phyloP scores from a whole-genome alignment of 306 rosid species.

The Hippophae gyantsensis region DNA sequence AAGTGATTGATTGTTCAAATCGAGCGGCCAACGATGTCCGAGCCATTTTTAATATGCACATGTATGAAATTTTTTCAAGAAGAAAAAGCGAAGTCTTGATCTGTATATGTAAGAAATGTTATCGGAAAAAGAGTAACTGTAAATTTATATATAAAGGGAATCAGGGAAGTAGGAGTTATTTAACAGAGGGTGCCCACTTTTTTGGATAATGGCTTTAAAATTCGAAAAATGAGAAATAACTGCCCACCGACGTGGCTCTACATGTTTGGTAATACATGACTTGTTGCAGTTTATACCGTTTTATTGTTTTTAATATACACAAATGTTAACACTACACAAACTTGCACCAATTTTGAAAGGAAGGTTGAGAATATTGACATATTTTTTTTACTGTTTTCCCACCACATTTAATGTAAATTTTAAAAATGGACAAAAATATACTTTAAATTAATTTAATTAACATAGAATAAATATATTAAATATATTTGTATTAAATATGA shows the following conservation, averaged over 20 bases:
- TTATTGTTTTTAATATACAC: too few species aligned
- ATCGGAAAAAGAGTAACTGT: neutral
- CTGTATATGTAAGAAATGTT: neutral
- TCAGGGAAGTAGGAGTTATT: neutral
- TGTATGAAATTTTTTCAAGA: neutral
- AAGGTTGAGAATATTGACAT: too few species aligned
- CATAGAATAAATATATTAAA: too few species aligned
- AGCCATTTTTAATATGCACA: conserved; percentile 28
- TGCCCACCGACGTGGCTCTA: conserved; percentile 8
- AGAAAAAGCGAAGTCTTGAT: too few species aligned
- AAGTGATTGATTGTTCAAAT: conserved; percentile 42
- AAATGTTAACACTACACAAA: too few species aligned
- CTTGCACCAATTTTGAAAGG: too few species aligned
- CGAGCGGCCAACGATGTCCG: conserved; percentile 33
- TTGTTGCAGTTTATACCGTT: neutral
- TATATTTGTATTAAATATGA: too few species aligned
- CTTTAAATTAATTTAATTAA: too few species aligned
- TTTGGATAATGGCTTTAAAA: neutral
- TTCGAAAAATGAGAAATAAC: neutral
- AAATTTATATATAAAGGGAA: neutral
- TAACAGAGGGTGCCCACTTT: neutral
- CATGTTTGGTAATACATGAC: neutral
- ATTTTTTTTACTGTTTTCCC: too few species aligned
- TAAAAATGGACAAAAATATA: too few species aligned
- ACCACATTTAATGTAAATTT: too few species aligned